Base-by-base conservation (phyloP, 1,139 yeast genomes). In the Groenewaldozyma sp. region DNA sequence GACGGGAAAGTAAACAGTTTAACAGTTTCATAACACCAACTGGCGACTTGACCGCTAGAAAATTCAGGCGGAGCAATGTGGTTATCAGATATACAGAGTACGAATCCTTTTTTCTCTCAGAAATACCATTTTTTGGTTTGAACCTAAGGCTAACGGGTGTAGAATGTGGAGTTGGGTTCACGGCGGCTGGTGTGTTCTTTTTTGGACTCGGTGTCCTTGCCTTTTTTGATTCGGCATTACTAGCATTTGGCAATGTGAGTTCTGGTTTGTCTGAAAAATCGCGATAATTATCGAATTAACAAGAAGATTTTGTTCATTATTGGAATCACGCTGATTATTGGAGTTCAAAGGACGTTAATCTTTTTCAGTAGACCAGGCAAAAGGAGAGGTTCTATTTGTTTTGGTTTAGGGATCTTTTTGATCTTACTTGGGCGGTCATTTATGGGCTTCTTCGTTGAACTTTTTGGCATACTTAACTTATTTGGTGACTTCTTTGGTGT, bases 401-500 rank as follows among this genome's bases (percentile, higher is more conserved):
- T 91, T 58, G 67, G 67, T 2, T 44, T 75, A 9, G 98, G 98
- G 1, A 78, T 91, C 22, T 44, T 78, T 17, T 65, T 91, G 50
- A 88, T 91, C 43, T 67, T 91, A 44, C 54, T 76, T 55, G 83
- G 82, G 55, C 71, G 80, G 64, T 76, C 97, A 4, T 83, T 91
- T 56, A 56, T 81, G 33, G 98, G 98, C 17, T 88, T 91, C 54
- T 60, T 80, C 7, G 66, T 91, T 42, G 98, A 91, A 60, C 74
- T 82, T 41, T 67, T 88, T 49, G 98, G 98, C 16, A 86, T 91
- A 29, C 64, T 88, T 49, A 88, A 88, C 4, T 68, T 91, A 38
- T 91, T 91, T 63, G 97, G 94, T 27, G 95, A 86, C 60, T 84
- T 86, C 59, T 81, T 86, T 55, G 91, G 95, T 11, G 84, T 94